phyloP scores from a whole-genome alignment of 345 rosid species.

The Carallia pectinifolia region DNA sequence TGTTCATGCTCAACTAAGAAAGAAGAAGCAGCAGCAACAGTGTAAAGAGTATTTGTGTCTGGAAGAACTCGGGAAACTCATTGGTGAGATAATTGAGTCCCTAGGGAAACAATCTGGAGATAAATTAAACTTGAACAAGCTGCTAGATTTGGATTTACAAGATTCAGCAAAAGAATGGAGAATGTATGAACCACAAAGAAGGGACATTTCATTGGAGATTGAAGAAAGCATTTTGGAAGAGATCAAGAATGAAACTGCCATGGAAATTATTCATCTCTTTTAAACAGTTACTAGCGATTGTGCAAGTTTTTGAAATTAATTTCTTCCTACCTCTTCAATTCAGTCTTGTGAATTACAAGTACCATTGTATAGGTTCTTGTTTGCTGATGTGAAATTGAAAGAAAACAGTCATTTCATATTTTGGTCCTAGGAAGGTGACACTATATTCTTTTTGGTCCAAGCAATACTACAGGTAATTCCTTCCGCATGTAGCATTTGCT shows the following conservation, averaged over 20 bases:
- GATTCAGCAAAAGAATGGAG: slow-evolving; percentile 41
- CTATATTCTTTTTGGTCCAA: too few relatives aligned
- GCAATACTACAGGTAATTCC: too few relatives aligned
- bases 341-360: too few relatives aligned
- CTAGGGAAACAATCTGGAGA: slow-evolving; percentile 31
- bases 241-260: slow-evolving; percentile 28
- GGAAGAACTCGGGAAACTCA: slow-evolving; percentile 33
- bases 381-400: too few relatives aligned
- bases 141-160: slow-evolving; percentile 24
- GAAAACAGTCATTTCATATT: too few relatives aligned
- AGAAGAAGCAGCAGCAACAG: slow-evolving; percentile 13
- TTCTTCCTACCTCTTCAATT: not conserved
- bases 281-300: not conserved
- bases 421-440: too few relatives aligned
- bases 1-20: slow-evolving; percentile 27
- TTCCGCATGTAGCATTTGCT: too few relatives aligned
- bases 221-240: slow-evolving; percentile 46
- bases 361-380: too few relatives aligned
- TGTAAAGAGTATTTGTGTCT: slow-evolving; percentile 14
- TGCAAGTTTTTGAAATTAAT: not conserved
- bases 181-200: slow-evolving; percentile 16
- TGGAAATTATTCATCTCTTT: slow-evolving; percentile 20
- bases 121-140: slow-evolving; percentile 20
- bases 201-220: slow-evolving; percentile 27
- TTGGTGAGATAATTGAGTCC: slow-evolving; percentile 27